These are phyloP conservation scores for Panicum virgatum DNA, from an alignment of 202 grass and related monocot genomes.

Conservation along the genomic window DNA sequence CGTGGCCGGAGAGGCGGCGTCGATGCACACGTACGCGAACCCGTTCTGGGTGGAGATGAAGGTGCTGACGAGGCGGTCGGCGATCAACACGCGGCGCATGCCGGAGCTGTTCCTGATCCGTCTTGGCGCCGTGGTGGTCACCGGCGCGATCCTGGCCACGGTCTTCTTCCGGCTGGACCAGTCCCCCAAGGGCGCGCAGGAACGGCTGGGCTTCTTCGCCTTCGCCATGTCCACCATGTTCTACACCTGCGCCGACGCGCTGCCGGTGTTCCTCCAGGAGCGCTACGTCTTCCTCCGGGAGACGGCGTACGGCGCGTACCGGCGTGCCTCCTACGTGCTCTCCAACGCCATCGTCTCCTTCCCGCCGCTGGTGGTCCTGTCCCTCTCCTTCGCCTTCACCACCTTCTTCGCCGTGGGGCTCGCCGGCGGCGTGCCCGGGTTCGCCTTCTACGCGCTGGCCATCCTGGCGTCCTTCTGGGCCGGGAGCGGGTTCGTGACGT, in stretches of 20 bases:
- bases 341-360: constrained; percentile 81
- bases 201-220: constrained; percentile 91
- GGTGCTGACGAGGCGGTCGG: constrained; percentile 62
- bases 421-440: constrained; percentile 60
- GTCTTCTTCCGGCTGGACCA: constrained; percentile 70
- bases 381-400: constrained; percentile 64
- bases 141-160: constrained; percentile 71
- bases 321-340: constrained; percentile 82
- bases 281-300: constrained; percentile 77
- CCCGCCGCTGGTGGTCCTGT: constrained; percentile 71
- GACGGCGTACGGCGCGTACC: constrained; percentile 87
- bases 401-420: constrained; percentile 89
- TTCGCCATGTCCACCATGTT: constrained; percentile 95
- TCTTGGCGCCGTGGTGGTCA: constrained; percentile 62
- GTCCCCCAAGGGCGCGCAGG: constrained; percentile 75
- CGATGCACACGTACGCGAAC: constrained; percentile 73
- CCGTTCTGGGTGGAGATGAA: constrained; percentile 91
- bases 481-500: constrained; percentile 80
- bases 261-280: constrained; percentile 85
- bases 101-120: constrained; percentile 77
- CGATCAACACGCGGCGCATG: constrained; percentile 66
- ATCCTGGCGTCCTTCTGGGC: constrained; percentile 86
- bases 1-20: constrained; percentile 39
- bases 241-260: constrained; percentile 88
- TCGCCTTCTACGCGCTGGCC: constrained; percentile 70